These are phyloP conservation scores for Acidomyces sp. DNA, from an alignment of 495 filamentous ascomycete species.

Conservation along the genomic window DNA sequence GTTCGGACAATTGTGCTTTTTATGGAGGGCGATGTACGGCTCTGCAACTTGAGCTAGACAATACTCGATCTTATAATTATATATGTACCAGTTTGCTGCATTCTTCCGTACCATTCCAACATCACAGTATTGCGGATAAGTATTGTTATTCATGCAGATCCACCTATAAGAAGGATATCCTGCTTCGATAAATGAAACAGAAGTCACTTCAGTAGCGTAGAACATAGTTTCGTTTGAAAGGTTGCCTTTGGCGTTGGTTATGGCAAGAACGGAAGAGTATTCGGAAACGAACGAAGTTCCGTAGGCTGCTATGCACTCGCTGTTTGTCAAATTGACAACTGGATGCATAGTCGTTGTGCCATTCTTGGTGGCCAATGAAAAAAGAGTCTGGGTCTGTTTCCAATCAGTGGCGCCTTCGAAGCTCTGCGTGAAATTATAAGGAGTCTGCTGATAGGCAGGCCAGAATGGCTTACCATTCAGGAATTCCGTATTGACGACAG, in stretches of 20 bases:
- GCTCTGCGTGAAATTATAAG: not conserved
- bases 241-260: conserved; percentile 5
- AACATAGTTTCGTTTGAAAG: conserved; percentile 10
- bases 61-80: conserved; percentile 23
- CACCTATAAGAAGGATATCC: conserved; percentile 5
- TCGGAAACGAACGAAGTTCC: conserved; percentile 20
- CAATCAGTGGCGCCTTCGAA: not conserved
- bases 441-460: not conserved
- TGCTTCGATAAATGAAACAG: too few species aligned
- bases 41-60: conserved; percentile 34
- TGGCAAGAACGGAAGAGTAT: conserved; percentile 20
- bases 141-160: conserved; percentile 15
- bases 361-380: conserved; percentile 11
- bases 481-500: conserved; percentile 28
- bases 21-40: too few species aligned
- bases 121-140: conserved; percentile 4
- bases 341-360: conserved; percentile 7
- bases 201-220: not conserved
- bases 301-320: conserved; percentile 29
- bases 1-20: too few species aligned
- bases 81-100: conserved; percentile 14
- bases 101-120: not conserved
- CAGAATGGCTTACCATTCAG: not conserved
- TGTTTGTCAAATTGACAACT: conserved; percentile 22
- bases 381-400: not conserved